Evolutionary conservation across 1,139 yeast species (phyloP), one percentile per base, ranked within the genome.

Genomic region (Meyerozyma sp.): DNA sequence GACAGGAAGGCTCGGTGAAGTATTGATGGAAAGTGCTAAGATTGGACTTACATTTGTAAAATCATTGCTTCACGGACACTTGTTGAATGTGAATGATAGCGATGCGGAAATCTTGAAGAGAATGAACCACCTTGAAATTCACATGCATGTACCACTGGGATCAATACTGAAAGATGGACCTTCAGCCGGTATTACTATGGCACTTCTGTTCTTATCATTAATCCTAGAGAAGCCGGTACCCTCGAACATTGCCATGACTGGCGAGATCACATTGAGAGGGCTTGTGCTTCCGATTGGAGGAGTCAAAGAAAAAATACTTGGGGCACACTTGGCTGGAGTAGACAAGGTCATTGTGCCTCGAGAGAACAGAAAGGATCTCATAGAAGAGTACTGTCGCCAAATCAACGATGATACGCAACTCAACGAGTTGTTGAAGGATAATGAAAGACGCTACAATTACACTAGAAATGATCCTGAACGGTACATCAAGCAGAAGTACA

Each of bases 81-180:
- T 66, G 18, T 54, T 73, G 36, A 65, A 65, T 41, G 42, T 61
- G 28, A 55, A 58, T 14, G 56, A 57, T 13, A 59, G 53, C 39
- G 53, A 53, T 21, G 23, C 23, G 36, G 61, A 61, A 11, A 56
- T 62, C 28, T 56, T 76, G 29, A 73, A 69, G 41, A 65, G 63
- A 50, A 74, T 79, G 50, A 76, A 75, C 49, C 73, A 72, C 45
- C 63, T 78, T 44, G 90, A 84, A 48, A 75, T 87, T 46, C 95
- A 89, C 62, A 65, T 89, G 52, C 96, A 89, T 61, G 95, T 89
- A 36, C 96, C 96, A 1, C 84, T 84, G 70, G 96, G 96, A 0
- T 86, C 94, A 0, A 75, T 89, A 36, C 82, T 85, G 30, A 90
- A 90, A 63, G 97, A 90, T 60, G 97, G 97, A 0, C 97, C 97